A percentile compares a stretch with the other conserved stretches of the same genome.
These are phyloP conservation scores for Aleurites moluccanus DNA, from an alignment of 441 rosid genomes.

Conservation along the genomic window DNA sequence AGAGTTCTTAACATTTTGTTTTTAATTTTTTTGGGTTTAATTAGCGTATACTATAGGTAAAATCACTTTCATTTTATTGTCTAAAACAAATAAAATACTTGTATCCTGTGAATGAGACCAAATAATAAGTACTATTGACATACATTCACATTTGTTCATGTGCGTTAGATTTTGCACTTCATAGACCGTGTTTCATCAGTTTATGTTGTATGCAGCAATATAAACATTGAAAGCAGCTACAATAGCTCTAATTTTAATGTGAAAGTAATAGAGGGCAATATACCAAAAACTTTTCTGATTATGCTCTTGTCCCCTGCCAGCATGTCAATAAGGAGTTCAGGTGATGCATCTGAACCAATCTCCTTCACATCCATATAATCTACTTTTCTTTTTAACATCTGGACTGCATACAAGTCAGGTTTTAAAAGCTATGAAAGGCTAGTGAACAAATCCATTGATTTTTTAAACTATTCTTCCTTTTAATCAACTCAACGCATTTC, in stretches of 20 bases:
- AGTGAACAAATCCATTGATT: slow-evolving; percentile 24
- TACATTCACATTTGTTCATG: not conserved
- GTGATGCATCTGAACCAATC: slow-evolving; percentile 49
- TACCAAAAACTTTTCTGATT: slow-evolving; percentile 87
- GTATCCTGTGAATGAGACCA: not conserved
- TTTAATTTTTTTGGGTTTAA: not conserved
- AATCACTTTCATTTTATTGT: not conserved
- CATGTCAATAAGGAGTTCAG: slow-evolving; percentile 73
- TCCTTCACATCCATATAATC: slow-evolving; percentile 84
- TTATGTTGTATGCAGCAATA: not conserved
- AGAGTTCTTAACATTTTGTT: not conserved
- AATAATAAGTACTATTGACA: not conserved
- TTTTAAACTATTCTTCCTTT: slow-evolving; percentile 1
- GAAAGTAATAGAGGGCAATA: slow-evolving; percentile 17
- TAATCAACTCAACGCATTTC: slow-evolving; percentile 10
- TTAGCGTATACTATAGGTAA: not conserved
- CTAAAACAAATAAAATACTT: not conserved
- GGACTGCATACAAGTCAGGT: slow-evolving; percentile 93
- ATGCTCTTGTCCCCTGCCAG: slow-evolving; percentile 71
- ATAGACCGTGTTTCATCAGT: not conserved
- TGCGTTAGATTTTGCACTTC: not conserved
- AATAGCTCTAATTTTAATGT: not conserved
- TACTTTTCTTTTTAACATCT: slow-evolving; percentile 81
- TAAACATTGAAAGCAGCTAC: no score
- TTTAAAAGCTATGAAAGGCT: slow-evolving; percentile 46